Conservation (phyloP, 768 basidiomycete species). For the Leccinum aurantiacum region DNA sequence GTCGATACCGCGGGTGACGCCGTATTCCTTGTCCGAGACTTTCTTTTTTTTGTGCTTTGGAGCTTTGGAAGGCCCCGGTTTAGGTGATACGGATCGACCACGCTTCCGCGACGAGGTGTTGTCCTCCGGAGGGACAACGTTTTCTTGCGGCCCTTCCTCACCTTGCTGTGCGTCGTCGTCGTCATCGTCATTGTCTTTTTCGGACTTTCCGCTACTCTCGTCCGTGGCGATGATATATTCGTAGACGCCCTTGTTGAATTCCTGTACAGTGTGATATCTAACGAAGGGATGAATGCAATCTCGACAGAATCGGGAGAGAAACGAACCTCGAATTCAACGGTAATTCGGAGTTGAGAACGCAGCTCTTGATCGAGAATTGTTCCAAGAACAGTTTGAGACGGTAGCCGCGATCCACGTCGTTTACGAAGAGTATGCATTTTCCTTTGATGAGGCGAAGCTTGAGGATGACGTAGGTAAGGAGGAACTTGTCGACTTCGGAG, state of each 20-base stretch:
- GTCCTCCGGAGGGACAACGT: slow-evolving; percentile 13
- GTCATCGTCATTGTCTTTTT: slow-evolving; percentile 44
- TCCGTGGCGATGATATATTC: slow-evolving; percentile 99
- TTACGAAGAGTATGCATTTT: slow-evolving; percentile 96
- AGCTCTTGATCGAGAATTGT: slow-evolving; percentile 94
- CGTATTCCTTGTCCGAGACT: slow-evolving; percentile 73
- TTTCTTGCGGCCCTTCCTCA: slow-evolving; percentile 22
- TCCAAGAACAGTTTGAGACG: slow-evolving; percentile 97
- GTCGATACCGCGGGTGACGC: slow-evolving; percentile 94
- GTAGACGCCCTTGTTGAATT: slow-evolving; percentile 98
- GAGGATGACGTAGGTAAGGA: slow-evolving; percentile 92
- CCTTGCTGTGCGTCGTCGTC: slow-evolving; percentile 36
- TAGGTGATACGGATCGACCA: slow-evolving; percentile 49
- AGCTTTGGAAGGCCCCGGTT: slow-evolving; percentile 38
- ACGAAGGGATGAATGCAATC: slow-evolving; percentile 3
- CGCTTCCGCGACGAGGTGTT: slow-evolving; percentile 49
- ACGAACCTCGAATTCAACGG: slow-evolving; percentile 86
- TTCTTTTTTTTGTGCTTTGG: slow-evolving; percentile 54
- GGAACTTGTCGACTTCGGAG: slow-evolving; percentile 95
- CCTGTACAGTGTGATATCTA: slow-evolving; percentile 95
- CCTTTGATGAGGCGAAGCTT: slow-evolving; percentile 95
- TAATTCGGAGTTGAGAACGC: slow-evolving; percentile 93
- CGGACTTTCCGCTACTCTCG: slow-evolving; percentile 63
- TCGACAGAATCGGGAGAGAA: not conserved
- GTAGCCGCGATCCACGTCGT: slow-evolving; percentile 92